Percentiles rank a stretch among this genome's conserved stretches.
phyloP scores from a whole-genome alignment of 176 grass and related monocot genomes.

The Microstegium vimineum region DNA sequence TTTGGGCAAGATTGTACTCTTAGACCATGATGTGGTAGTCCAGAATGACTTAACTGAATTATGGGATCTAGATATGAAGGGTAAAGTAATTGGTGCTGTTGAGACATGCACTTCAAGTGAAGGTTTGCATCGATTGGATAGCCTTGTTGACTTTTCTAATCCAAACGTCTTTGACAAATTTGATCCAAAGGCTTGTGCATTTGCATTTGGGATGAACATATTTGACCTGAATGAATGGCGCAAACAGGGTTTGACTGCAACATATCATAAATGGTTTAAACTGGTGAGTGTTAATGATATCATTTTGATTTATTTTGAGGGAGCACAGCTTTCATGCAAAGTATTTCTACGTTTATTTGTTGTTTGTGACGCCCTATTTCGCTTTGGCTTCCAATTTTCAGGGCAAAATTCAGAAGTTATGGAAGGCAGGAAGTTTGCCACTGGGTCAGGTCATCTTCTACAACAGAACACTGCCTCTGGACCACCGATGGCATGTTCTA shows the following conservation, averaged over 20 bases:
- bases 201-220: conserved; percentile 82
- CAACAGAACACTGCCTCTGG: conserved; percentile 59
- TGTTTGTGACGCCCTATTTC: background rate
- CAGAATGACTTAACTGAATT: conserved; percentile 58
- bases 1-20: conserved; percentile 73
- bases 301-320: background rate
- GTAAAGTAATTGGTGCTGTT: conserved; percentile 68
- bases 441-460: conserved; percentile 82
- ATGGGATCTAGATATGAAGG: conserved; percentile 64
- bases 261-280: conserved; percentile 65
- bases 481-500: conserved; percentile 57
- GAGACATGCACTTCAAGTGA: conserved; percentile 43
- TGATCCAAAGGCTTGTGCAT: conserved; percentile 62
- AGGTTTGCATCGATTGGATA: conserved; percentile 41
- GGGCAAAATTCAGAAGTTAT: conserved; percentile 56
- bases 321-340: background rate
- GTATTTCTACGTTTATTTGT: background rate
- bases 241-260: conserved; percentile 40
- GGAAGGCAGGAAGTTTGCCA: conserved; percentile 71
- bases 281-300: conserved; percentile 40
- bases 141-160: conserved; percentile 69
- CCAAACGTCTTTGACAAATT: conserved; percentile 41
- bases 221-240: conserved; percentile 82
- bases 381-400: conserved; percentile 25
- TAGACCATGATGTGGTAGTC: conserved; percentile 92